A percentile compares a stretch with the other conserved stretches of the same genome.
phyloP scores from a whole-genome alignment of 768 basidiomycete genomes.

The Leccinum rimulosum region DNA sequence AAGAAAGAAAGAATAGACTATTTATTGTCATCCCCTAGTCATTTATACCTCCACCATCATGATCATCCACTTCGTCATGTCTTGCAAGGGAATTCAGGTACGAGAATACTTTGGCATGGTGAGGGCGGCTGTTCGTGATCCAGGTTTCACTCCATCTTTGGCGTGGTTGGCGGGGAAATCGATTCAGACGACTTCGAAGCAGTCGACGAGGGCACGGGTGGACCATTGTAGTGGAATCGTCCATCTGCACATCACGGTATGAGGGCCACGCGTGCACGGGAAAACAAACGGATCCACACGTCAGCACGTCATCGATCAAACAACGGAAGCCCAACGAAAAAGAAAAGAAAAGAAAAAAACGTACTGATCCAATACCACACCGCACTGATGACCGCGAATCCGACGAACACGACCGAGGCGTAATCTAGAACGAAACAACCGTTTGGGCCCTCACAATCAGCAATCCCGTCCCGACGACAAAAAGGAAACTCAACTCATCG shows the following conservation, averaged over 20 bases:
- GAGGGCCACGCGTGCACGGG: not conserved
- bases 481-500: slow-evolving; percentile 41
- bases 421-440: slow-evolving; percentile 43
- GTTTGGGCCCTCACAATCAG: not conserved
- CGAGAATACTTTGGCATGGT: not conserved
- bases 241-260: slow-evolving; percentile 33
- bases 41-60: too few species aligned
- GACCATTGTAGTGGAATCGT: slow-evolving; percentile 42
- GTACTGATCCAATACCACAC: slow-evolving; percentile 59
- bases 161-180: not conserved
- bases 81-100: not conserved
- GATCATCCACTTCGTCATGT: not conserved
- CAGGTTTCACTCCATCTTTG: slow-evolving; percentile 12
- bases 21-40: not conserved
- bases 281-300: not conserved
- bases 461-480: not conserved
- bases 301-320: not conserved
- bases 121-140: not conserved
- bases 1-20: not conserved
- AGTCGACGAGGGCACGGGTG: slow-evolving; percentile 34
- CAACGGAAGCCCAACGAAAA: not conserved
- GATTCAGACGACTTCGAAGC: not conserved
- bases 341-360: not conserved
- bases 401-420: slow-evolving; percentile 65
- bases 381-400: slow-evolving; percentile 55